Evolutionary conservation across 139 green algal genomes (phyloP), one percentile per base, ranked within the genome.

Genomic region (Picochlorum sp.): DNA sequence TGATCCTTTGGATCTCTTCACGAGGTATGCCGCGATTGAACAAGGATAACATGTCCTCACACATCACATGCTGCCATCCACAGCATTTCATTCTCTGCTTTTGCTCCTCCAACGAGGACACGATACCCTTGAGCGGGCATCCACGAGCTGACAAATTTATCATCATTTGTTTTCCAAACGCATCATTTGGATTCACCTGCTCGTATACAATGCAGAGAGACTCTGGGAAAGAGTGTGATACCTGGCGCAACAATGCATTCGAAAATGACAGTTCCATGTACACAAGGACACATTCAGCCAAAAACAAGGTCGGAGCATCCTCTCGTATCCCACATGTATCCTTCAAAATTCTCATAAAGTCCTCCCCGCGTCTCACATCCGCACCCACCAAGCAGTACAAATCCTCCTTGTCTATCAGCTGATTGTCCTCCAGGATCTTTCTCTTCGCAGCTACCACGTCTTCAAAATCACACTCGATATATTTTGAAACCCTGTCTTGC

Each of bases 111-210:
- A 94, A 74, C 50, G 3, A 57, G 60, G 51, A 31, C 4, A 64
- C 37, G 14, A 96, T 73, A 20, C 88, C 89, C 24, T 68, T 66
- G 52, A 97, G 70, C 0, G 90, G 80, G 59, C 88, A 95, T 37
- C 90, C 90, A 0, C 90, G 28, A 45, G 78, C 75, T 67, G 89
- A 79, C 44, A 96, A 66, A 72, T 96, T 96, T 44, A 66, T 61
- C 21, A 89, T 54, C 89, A 96, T 96, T 67, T 93, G 88, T 44
- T 75, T 69, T 2, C 89, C 89, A 87, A 96, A 96, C 0, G 85
- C 76, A 67, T 96, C 87, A 57, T 91, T 66, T 4, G 88, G 88
- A 14, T 76, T 68, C 38, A 95, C 82, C 81, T 91, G 85, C 50
- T 95, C 88, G 59, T 95, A 95, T 3, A 95, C 58, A 1, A 72